phyloP scores from a whole-genome alignment of 495 filamentous ascomycete species.

The Podospora conica region DNA sequence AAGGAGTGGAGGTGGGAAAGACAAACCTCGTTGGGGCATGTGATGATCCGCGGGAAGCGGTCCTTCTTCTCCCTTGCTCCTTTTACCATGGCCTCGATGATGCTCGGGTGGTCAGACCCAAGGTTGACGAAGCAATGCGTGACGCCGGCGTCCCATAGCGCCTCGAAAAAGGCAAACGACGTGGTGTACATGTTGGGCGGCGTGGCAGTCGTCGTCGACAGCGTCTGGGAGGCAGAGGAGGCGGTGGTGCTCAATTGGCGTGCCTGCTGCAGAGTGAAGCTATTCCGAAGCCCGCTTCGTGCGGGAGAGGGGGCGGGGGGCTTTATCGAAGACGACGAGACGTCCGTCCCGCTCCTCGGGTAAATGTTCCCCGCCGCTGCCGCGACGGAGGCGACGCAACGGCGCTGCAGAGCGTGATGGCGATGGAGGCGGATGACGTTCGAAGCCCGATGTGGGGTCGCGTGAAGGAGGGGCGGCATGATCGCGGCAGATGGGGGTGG shows the following conservation, averaged over 20 bases:
- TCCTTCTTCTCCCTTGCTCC: constrained; percentile 59
- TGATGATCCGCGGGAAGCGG: constrained; percentile 80
- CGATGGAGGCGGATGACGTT: not conserved
- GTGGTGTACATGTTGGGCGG: constrained; percentile 41
- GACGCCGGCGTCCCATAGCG: constrained; percentile 85
- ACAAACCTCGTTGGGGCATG: constrained; percentile 80
- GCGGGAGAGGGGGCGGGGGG: not conserved
- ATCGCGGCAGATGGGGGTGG: not conserved
- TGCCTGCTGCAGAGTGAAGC: not conserved
- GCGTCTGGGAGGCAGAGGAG: not conserved
- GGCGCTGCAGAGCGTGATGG: not conserved
- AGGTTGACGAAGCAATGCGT: constrained; percentile 91
- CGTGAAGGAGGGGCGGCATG: not conserved
- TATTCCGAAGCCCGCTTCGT: not conserved
- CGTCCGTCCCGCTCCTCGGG: not conserved
- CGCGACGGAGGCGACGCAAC: not conserved
- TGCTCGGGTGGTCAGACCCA: constrained; percentile 86
- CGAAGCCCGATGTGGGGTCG: not conserved
- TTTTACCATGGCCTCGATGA: constrained; percentile 95
- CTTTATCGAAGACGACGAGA: not conserved
- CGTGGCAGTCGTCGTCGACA: not conserved
- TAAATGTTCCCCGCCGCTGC: not conserved
- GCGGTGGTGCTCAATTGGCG: not conserved
- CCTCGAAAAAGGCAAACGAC: constrained; percentile 85
- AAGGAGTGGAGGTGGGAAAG: not conserved